These are phyloP conservation scores for Hirsutella rhossiliensis DNA, from an alignment of 2,329 filamentous ascomycete genomes.

Conservation along the genomic window DNA sequence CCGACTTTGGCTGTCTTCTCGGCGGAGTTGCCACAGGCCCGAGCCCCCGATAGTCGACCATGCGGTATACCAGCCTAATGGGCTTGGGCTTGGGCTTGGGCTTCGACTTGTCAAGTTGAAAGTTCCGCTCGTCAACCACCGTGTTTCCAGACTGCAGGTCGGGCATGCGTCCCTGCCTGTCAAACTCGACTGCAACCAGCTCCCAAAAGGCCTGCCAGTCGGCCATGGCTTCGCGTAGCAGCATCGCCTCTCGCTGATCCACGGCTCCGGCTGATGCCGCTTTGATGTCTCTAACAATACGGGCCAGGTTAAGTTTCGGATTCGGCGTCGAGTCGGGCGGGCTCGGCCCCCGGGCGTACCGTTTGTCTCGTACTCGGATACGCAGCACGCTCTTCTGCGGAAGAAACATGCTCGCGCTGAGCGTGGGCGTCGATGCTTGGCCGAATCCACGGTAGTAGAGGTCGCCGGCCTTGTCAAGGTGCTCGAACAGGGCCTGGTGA, in stretches of 20 bases:
- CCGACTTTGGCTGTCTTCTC: no score
- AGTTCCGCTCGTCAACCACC: constrained; percentile 25
- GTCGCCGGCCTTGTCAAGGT: constrained; percentile 34
- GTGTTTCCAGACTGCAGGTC: constrained; percentile 24
- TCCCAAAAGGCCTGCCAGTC: constrained; percentile 24
- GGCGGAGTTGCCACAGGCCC: no score
- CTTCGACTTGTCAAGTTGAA: constrained; percentile 7
- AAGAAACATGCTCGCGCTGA: constrained; percentile 41
- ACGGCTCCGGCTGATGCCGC: background rate
- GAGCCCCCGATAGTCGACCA: no score
- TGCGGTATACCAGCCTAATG: background rate
- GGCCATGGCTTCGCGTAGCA: constrained; percentile 10
- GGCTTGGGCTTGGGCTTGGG: background rate
- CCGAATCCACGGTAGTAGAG: constrained; percentile 35
- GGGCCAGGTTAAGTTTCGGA: constrained; percentile 7
- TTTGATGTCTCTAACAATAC: background rate
- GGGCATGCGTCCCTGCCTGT: constrained; percentile 20
- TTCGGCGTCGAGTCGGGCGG: constrained; percentile 12
- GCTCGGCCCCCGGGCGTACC: constrained; percentile 8
- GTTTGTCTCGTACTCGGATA: constrained; percentile 25
- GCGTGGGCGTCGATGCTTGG: constrained; percentile 39
- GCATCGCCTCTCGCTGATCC: background rate
- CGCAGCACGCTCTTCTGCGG: constrained; percentile 38
- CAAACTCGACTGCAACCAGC: constrained; percentile 23
- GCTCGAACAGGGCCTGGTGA: constrained; percentile 34